These are phyloP conservation scores for Ogataea nakhonphanomensis DNA, from an alignment of 805 yeast species.

Conservation along the genomic window DNA sequence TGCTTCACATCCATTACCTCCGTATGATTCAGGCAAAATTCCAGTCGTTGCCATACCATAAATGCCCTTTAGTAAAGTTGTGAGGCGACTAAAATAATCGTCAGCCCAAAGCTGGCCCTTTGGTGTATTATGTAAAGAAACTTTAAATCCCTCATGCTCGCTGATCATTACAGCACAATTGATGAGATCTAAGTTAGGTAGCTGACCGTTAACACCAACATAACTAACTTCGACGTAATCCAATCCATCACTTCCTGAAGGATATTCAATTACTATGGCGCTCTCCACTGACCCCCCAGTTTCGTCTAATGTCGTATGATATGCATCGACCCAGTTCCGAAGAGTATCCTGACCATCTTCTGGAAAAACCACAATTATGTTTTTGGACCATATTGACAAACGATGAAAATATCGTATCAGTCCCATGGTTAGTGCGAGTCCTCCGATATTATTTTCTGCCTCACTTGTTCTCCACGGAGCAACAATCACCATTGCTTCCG, in stretches of 20 bases:
- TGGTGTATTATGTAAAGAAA: conserved; percentile 61
- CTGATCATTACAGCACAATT: conserved; percentile 75
- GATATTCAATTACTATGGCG: conserved; percentile 80
- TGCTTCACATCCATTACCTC: conserved; percentile 72
- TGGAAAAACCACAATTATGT: conserved; percentile 81
- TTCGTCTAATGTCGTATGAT: conserved; percentile 76
- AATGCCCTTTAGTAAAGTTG: conserved; percentile 63
- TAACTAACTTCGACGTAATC: conserved; percentile 72
- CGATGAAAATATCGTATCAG: conserved; percentile 76
- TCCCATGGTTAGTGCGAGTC: conserved; percentile 67
- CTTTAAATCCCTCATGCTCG: conserved; percentile 70
- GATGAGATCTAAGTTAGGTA: conserved; percentile 88
- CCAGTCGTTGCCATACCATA: conserved; percentile 70
- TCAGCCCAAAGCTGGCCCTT: conserved; percentile 42
- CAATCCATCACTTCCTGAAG: conserved; percentile 59
- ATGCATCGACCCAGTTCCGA: conserved; percentile 90
- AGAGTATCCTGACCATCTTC: conserved; percentile 65
- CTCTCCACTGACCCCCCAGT: conserved; percentile 95
- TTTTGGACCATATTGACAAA: conserved; percentile 95
- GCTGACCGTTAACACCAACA: conserved; percentile 91
- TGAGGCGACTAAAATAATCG: conserved; percentile 53
- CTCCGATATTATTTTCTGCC: conserved; percentile 70
- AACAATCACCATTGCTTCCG: conserved; percentile 88
- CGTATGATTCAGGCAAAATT: conserved; percentile 30
- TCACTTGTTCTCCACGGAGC: conserved; percentile 83